Evolutionary conservation across 2,329 filamentous ascomycete species (phyloP).

Genomic region (Diaporthe longicolla): DNA sequence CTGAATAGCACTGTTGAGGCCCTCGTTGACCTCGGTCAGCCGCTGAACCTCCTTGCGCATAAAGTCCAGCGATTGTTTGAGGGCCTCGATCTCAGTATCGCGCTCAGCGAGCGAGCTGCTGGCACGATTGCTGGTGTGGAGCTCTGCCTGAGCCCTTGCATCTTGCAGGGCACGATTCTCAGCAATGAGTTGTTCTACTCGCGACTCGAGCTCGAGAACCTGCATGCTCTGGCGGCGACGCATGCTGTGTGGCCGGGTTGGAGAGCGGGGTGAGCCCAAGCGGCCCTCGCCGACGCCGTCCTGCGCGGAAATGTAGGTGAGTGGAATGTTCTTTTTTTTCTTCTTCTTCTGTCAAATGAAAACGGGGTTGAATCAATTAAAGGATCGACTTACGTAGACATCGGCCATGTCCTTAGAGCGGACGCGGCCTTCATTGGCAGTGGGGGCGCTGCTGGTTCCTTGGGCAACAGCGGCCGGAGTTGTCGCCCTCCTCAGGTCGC

Average conservation of each 20-base stretch:
- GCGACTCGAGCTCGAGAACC: constrained; percentile 89
- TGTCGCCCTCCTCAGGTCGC: constrained; percentile 41
- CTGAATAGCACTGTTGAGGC: constrained; percentile 82
- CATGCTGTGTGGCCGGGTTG: constrained; percentile 94
- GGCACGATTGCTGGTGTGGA: constrained; percentile 74
- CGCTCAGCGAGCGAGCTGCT: constrained; percentile 82
- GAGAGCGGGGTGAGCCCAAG: constrained; percentile 88
- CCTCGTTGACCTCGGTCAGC: constrained; percentile 86
- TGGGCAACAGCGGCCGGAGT: constrained; percentile 39
- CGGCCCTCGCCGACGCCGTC: constrained; percentile 94
- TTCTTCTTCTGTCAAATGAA: not conserved
- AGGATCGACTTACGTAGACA: constrained; percentile 82
- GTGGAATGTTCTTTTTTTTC: constrained; percentile 33
- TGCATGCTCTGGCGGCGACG: constrained; percentile 98
- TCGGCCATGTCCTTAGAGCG: constrained; percentile 90
- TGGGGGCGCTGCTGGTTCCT: constrained; percentile 68
- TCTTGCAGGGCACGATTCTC: constrained; percentile 88
- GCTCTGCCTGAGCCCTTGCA: constrained; percentile 78
- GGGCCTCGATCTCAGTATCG: constrained; percentile 87
- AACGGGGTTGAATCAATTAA: constrained; percentile 43
- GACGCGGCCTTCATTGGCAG: constrained; percentile 89
- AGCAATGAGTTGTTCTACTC: constrained; percentile 84
- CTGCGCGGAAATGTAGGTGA: constrained; percentile 62
- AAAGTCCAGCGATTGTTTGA: constrained; percentile 83
- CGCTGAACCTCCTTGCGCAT: constrained; percentile 86